Conservation (phyloP, 1,284 basidiomycete species). For the Ceratobasidium sp. region DNA sequence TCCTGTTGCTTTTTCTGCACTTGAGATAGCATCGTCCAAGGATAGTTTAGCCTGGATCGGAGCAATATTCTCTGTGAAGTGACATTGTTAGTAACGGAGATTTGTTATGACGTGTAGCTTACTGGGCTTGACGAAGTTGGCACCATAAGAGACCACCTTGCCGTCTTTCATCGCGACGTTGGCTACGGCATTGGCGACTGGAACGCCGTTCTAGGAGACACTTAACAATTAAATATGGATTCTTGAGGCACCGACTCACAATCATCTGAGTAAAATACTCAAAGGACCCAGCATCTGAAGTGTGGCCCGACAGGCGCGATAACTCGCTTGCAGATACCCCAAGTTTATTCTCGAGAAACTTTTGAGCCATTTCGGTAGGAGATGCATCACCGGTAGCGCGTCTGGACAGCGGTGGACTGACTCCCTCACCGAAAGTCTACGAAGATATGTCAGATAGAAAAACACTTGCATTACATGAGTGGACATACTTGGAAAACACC, state of each 20-base stretch:
- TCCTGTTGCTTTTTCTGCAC: slow-evolving; percentile 7
- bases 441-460: too few species aligned
- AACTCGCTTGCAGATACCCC: slow-evolving; percentile 47
- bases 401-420: slow-evolving; percentile 12
- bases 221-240: neutral
- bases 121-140: slow-evolving; percentile 60
- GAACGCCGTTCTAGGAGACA: slow-evolving; percentile 55
- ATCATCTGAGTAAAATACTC: slow-evolving; percentile 56
- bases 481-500: slow-evolving; percentile 18
- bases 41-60: slow-evolving; percentile 33
- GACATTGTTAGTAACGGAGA: neutral
- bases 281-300: slow-evolving; percentile 48
- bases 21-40: slow-evolving; percentile 31
- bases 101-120: neutral
- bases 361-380: slow-evolving; percentile 48
- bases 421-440: slow-evolving; percentile 3
- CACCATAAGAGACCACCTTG: slow-evolving; percentile 58
- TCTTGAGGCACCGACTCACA: slow-evolving; percentile 45
- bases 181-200: slow-evolving; percentile 58
- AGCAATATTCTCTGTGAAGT: slow-evolving; percentile 18
- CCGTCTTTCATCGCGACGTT: slow-evolving; percentile 54
- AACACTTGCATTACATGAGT: too few species aligned
- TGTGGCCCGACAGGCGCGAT: slow-evolving; percentile 51
- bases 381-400: neutral
- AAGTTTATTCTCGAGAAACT: slow-evolving; percentile 52